Percentiles rank a stretch among this genome's conserved stretches.
These are phyloP conservation scores for Kazachstania viticola DNA, from an alignment of 805 yeast species.

Conservation along the genomic window DNA sequence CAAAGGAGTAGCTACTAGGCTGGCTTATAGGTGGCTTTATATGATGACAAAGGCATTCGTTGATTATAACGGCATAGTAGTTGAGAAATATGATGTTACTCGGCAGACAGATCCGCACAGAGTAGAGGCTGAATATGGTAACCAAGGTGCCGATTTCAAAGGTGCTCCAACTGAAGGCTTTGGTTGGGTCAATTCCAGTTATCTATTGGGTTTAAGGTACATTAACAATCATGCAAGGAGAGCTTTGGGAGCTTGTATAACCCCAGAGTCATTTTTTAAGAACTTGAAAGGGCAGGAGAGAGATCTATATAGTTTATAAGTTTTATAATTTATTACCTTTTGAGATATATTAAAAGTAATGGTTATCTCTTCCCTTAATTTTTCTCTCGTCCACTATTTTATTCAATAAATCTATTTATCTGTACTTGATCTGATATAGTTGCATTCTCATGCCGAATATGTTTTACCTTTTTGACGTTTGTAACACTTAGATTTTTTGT, in stretches of 20 bases:
- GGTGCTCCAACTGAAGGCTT: constrained; percentile 95
- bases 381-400: too few species aligned
- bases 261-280: constrained; percentile 52
- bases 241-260: constrained; percentile 68
- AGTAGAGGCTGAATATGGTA: constrained; percentile 94
- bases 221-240: constrained; percentile 57
- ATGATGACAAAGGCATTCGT: constrained; percentile 84
- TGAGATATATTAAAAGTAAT: too few species aligned
- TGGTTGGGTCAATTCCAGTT: constrained; percentile 96
- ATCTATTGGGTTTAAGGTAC: constrained; percentile 56
- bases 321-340: neutral
- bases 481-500: too few species aligned
- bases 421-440: too few species aligned
- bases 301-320: constrained; percentile 24
- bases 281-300: constrained; percentile 35
- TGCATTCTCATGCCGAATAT: too few species aligned
- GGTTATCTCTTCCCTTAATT: too few species aligned
- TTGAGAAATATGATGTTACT: constrained; percentile 88
- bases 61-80: constrained; percentile 88
- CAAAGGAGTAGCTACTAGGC: constrained; percentile 48
- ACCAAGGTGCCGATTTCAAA: constrained; percentile 85
- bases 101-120: constrained; percentile 74
- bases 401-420: too few species aligned
- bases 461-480: too few species aligned
- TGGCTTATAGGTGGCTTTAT: constrained; percentile 80